Evolutionary conservation across 495 filamentous ascomycete genomes (phyloP), one percentile per base, ranked within the genome.

Genomic region (Aspergillus sclerotiicarbonarius): DNA sequence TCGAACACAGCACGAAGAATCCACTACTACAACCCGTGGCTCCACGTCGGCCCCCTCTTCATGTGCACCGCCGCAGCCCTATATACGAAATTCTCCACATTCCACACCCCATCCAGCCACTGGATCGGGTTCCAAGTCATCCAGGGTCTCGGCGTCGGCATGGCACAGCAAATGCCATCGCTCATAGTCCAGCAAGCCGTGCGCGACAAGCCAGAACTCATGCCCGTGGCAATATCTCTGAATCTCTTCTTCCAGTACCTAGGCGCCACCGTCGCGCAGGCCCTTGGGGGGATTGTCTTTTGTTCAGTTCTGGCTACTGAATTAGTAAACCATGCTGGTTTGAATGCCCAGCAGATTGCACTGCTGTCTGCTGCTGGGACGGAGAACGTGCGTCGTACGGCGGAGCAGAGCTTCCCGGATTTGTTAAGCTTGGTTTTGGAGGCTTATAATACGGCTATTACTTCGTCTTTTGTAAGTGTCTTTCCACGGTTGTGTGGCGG

Each of bases 111-210:
- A 1, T 58, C 73, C 5, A 54, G 18, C n/a, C 20, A 59, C 7
- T 68, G 70, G 60, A 57, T 73, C 32, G 63, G 61, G 0, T 74
- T 65, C 60, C 60, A 70, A 25, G 55, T 66, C 25, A 25, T 76
- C 33, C 62, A 68, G 16, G 74, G 75, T 19, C 57, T 75, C 21
- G 75, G 67, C 0, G 41, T 58, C 19, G 73, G 73, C 0, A 72
- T 83, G 18, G 85, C 84, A n/a, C n/a, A n/a, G 39, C 86, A 89
- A 66, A 80, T 83, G 35, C 69, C 81, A 1, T 71, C 77, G 37
- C 79, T 88, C 32, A 81, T 80, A 3, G 82, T 83, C 5, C 85
- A 87, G 20, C 20, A 1, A 1, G 45, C 19, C 6, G 3, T 48
- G 18, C 3, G 2, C 3, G 20, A 48, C 18, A 20, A 18, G 16